These are phyloP conservation scores for Malassezia arunalokei DNA, from an alignment of 1,284 basidiomycete species.

Conservation along the genomic window DNA sequence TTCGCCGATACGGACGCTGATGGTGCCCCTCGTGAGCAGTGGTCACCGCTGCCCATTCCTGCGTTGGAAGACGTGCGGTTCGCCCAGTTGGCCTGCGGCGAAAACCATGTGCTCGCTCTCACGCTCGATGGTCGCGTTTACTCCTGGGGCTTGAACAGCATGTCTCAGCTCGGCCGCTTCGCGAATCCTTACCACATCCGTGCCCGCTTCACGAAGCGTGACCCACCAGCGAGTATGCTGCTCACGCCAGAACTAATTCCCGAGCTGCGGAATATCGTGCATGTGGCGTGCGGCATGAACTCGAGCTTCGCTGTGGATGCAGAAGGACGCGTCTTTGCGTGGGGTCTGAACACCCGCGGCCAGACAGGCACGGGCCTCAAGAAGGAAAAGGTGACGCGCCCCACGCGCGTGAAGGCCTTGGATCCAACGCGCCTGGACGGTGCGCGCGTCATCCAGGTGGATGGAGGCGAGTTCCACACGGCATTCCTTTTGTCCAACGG, in stretches of 20 bases:
- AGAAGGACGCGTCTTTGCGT: slow-evolving; percentile 69
- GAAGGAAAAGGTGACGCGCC: slow-evolving; percentile 55
- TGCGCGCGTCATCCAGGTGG: slow-evolving; percentile 51
- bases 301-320: slow-evolving; percentile 81
- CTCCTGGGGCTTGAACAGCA: slow-evolving; percentile 67
- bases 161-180: slow-evolving; percentile 71
- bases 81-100: slow-evolving; percentile 63
- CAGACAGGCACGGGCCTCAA: slow-evolving; percentile 56
- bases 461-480: slow-evolving; percentile 71
- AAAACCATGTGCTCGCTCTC: slow-evolving; percentile 74
- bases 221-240: slow-evolving; percentile 64
- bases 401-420: slow-evolving; percentile 59
- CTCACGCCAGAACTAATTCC: slow-evolving; percentile 64
- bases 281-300: slow-evolving; percentile 66
- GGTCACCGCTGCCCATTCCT: slow-evolving; percentile 43
- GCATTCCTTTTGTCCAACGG: slow-evolving; percentile 73
- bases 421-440: slow-evolving; percentile 56
- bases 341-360: slow-evolving; percentile 73
- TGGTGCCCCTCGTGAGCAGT: slow-evolving; percentile 30
- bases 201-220: slow-evolving; percentile 26
- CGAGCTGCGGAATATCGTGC: slow-evolving; percentile 60
- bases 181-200: slow-evolving; percentile 51
- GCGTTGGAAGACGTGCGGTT: slow-evolving; percentile 53
- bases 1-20: slow-evolving; percentile 53
- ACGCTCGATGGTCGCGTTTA: slow-evolving; percentile 72